A percentile compares a stretch with the other conserved stretches of the same genome.
Evolutionary conservation across 306 rosid species (phyloP).

Genomic region (Purshia tridentata): DNA sequence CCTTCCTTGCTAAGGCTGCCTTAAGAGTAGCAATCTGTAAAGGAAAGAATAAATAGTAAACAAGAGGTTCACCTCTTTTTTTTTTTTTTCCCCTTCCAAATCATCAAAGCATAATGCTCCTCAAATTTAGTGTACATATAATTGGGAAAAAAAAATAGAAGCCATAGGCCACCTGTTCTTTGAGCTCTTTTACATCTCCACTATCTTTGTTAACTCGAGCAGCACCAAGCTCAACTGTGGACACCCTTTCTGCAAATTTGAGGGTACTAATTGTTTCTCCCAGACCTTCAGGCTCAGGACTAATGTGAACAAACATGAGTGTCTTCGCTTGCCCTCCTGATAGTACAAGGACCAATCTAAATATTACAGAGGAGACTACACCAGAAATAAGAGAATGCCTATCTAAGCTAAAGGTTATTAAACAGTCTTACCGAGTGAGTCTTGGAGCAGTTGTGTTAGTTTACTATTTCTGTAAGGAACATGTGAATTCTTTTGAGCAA

Average conservation of each 20-base stretch:
- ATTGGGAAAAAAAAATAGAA: background rate
- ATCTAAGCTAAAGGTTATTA: background rate
- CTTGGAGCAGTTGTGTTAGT: slow-evolving; percentile 96
- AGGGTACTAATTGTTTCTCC: slow-evolving; percentile 93
- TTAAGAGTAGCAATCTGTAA: slow-evolving; percentile 68
- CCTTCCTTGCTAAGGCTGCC: slow-evolving; percentile 77
- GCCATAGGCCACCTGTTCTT: slow-evolving; percentile 63
- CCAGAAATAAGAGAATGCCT: background rate
- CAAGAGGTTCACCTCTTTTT: background rate
- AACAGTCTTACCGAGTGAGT: slow-evolving; percentile 71
- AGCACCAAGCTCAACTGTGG: slow-evolving; percentile 85
- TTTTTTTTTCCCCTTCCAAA: background rate
- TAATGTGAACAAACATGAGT: slow-evolving; percentile 91
- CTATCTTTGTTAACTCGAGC: slow-evolving; percentile 70
- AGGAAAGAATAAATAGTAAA: slow-evolving; percentile 5
- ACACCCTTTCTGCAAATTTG: slow-evolving; percentile 91
- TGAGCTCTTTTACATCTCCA: slow-evolving; percentile 74
- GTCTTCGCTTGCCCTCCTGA: slow-evolving; percentile 95
- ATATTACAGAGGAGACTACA: slow-evolving; percentile 1
- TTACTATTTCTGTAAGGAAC: slow-evolving; percentile 96
- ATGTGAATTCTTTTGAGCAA: slow-evolving; percentile 78
- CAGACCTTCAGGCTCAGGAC: slow-evolving; percentile 79
- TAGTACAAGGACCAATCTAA: slow-evolving; percentile 2
- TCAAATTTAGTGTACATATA: background rate
- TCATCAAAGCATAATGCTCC: background rate